phyloP scores from a whole-genome alignment of 805 yeast species.

The Komagataella kurtzmanii region DNA sequence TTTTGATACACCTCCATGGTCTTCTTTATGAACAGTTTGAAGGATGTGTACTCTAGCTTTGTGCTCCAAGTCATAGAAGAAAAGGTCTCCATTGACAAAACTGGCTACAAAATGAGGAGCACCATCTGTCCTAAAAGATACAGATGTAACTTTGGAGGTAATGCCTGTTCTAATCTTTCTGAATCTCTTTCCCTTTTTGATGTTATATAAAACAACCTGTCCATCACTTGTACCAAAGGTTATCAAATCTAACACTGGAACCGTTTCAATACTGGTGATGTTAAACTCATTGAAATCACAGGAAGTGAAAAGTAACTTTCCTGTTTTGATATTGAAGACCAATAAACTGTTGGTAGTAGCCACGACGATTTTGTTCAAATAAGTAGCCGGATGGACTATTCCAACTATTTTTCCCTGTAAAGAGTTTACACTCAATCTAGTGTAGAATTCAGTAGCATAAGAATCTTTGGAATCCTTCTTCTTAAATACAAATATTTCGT shows the following conservation, averaged over 20 bases:
- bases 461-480: slow-evolving; percentile 25
- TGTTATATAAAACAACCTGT: slow-evolving; percentile 46
- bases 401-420: slow-evolving; percentile 62
- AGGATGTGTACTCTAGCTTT: slow-evolving; percentile 65
- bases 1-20: slow-evolving; percentile 64
- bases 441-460: slow-evolving; percentile 50
- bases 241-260: slow-evolving; percentile 78
- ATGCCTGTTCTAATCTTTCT: slow-evolving; percentile 35
- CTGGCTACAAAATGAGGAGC: slow-evolving; percentile 74
- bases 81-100: slow-evolving; percentile 66
- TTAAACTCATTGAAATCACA: slow-evolving; percentile 35
- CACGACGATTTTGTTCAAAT: slow-evolving; percentile 75
- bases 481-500: slow-evolving; percentile 39
- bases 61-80: slow-evolving; percentile 70
- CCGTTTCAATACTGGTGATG: slow-evolving; percentile 59
- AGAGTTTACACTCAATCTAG: slow-evolving; percentile 43
- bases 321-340: slow-evolving; percentile 66
- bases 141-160: slow-evolving; percentile 30
- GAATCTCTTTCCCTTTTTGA: slow-evolving; percentile 47
- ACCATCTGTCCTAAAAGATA: slow-evolving; percentile 90
- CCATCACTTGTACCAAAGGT: slow-evolving; percentile 72
- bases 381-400: slow-evolving; percentile 77
- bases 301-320: slow-evolving; percentile 43
- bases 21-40: slow-evolving; percentile 58
- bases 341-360: slow-evolving; percentile 56